Conservation (phyloP, 116 monocot species). For the Dioscorea cayenensis region DNA sequence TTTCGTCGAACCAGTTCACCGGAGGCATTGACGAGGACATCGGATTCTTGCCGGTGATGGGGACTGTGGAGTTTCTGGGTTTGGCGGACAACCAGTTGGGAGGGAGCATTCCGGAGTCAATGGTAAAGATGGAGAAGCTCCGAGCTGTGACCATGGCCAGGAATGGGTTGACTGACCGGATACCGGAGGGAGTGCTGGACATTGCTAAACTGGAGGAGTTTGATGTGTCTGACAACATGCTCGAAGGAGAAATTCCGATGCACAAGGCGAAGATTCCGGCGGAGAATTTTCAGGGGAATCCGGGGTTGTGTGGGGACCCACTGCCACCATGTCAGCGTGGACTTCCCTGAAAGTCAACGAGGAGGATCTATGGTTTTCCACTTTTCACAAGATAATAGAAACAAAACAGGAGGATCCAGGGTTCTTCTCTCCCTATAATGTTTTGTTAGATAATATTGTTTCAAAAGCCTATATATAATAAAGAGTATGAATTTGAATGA, state of each 20-base stretch:
- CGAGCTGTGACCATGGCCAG: conserved; percentile 22
- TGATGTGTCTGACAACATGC: conserved; percentile 27
- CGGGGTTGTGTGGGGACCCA: conserved; percentile 26
- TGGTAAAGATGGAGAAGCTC: conserved; percentile 24
- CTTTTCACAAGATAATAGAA: too few species aligned
- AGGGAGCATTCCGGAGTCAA: conserved; percentile 25
- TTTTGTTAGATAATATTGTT: too few species aligned
- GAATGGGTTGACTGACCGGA: conserved; percentile 18
- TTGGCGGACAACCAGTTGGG: conserved; percentile 34
- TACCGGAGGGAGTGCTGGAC: conserved; percentile 29
- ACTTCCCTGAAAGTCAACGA: too few species aligned
- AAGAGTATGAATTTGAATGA: too few species aligned
- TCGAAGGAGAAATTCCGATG: conserved; percentile 28
- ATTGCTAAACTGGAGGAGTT: conserved; percentile 13
- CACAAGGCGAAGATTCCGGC: conserved; percentile 19
- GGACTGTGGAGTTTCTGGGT: conserved; percentile 6
- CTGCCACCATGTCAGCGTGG: conserved; percentile 18
- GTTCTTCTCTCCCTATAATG: too few species aligned
- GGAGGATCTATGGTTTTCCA: too few species aligned
- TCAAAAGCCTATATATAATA: too few species aligned
- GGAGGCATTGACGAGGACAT: conserved; percentile 35
- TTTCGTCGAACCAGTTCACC: conserved; percentile 27
- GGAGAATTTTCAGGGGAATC: conserved; percentile 16
- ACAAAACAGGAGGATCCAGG: too few species aligned
- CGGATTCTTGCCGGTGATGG: conserved; percentile 20